Evolutionary conservation across 768 basidiomycete species (phyloP), one percentile per base, ranked within the genome.

Genomic region (Obba rivulosa): DNA sequence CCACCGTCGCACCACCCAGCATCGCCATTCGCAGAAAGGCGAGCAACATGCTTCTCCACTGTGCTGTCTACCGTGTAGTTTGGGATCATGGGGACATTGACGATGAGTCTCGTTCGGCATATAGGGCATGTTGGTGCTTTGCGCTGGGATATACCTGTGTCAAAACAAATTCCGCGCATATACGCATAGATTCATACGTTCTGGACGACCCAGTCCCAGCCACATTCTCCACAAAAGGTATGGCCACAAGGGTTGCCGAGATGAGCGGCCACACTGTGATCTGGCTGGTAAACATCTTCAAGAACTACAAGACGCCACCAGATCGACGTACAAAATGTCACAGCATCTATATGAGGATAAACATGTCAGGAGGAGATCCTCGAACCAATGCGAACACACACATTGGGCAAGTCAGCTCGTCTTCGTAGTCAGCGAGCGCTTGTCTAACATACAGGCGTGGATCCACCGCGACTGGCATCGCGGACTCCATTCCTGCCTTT

Each of bases 361-460:
- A 4, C 0, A 21, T 11, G 17, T 47, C 25, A 46, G 35, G 8
- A 23, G 16, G 20, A 43, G 43, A 31, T 31, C 28, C 13, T 31
- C 13, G 28, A 31, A 31, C 7, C 28, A 31, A 13, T 45, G 45
- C 35, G 50, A 42, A 4, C 41, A 73, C 84, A 41, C 62, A 87
- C 87, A 89, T 84, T 1, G 87, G 78, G 62, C 87, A 89, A 14
- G 69, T 78, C 41, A 87, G 63, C 56, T 86, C 85, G 38, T 79
- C 74, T 59, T 83, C 84, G 41, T 80, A 77, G n/a, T 55, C 68
- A 3, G 69, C 67, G 36, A 86, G 60, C 16, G 70, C 48, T 34
- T 54, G 56, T 47, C 58, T 59, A 18, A 64, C 34, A 13, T 49
- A 53, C 23, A 56, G 63, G 16, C 46, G 56, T 31, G 31, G 53